phyloP scores from a whole-genome alignment of 179 eudicot species.

The Amaranthus tricolor region DNA sequence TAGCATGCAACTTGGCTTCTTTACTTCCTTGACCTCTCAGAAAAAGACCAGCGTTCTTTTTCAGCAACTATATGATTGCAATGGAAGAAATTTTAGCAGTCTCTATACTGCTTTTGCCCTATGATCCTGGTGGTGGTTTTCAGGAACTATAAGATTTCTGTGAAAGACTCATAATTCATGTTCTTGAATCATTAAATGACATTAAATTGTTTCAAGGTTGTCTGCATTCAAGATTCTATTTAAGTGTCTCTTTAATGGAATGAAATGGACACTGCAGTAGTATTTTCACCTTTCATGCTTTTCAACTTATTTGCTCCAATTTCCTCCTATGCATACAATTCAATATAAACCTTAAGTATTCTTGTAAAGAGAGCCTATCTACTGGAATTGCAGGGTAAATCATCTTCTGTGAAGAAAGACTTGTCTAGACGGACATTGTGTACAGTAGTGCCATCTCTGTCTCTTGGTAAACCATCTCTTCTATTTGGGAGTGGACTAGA shows the following conservation, averaged over 20 bases:
- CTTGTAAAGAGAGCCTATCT: slow-evolving; percentile 12
- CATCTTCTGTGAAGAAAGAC: slow-evolving; percentile 42
- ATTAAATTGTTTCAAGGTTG: neutral
- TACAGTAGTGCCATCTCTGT: slow-evolving; percentile 38
- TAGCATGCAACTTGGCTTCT: neutral
- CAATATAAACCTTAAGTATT: neutral
- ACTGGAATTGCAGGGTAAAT: slow-evolving; percentile 47
- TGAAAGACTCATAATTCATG: neutral
- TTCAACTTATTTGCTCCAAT: neutral
- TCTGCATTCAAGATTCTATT: neutral
- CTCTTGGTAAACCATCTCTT: slow-evolving; percentile 62
- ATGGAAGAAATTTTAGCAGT: neutral
- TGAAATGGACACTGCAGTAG: neutral
- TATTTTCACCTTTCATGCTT: neutral
- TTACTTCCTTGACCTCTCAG: neutral
- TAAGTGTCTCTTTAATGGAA: neutral
- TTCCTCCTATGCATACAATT: neutral
- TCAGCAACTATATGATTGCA: neutral
- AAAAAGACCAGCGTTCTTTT: neutral
- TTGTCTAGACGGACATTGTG: slow-evolving; percentile 36
- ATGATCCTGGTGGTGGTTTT: neutral
- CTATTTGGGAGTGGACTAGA: slow-evolving; percentile 39
- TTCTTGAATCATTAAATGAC: slow-evolving; percentile 1
- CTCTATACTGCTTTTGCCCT: no score
- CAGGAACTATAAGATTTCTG: neutral